Percentiles rank a stretch among this genome's conserved stretches.
These are phyloP conservation scores for Ascobolus immersus DNA, from an alignment of 495 filamentous ascomycete species.

Conservation along the genomic window DNA sequence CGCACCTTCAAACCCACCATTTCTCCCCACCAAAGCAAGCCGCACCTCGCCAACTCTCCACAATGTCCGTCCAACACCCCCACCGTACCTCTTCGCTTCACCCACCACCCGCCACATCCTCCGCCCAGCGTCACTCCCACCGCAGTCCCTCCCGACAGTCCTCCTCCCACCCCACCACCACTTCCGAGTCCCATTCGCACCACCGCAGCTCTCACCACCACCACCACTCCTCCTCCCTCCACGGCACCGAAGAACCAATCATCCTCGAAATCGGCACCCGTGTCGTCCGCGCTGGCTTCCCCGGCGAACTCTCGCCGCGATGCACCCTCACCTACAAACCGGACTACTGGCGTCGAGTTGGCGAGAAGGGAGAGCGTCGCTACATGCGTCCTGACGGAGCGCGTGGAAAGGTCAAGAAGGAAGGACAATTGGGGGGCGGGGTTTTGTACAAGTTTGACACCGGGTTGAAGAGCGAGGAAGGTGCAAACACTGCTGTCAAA, in stretches of 20 bases:
- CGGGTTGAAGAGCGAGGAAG: neutral
- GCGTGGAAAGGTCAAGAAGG: conserved; percentile 33
- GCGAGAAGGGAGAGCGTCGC: conserved; percentile 40
- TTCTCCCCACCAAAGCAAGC: too few species aligned
- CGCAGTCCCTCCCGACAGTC: neutral
- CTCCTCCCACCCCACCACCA: conserved; percentile 29
- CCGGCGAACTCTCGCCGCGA: conserved; percentile 49
- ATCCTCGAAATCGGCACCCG: conserved; percentile 63
- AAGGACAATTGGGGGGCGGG: conserved; percentile 20
- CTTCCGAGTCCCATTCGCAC: conserved; percentile 33
- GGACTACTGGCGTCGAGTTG: conserved; percentile 39
- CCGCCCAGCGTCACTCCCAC: too few species aligned
- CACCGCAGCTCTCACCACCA: conserved; percentile 41
- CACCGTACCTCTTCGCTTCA: too few species aligned
- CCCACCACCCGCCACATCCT: too few species aligned
- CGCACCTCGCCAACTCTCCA: too few species aligned
- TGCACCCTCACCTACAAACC: conserved; percentile 45
- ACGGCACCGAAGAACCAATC: conserved; percentile 59
- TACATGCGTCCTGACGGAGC: conserved; percentile 21
- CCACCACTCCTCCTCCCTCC: too few species aligned
- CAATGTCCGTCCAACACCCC: too few species aligned
- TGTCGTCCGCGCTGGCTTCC: conserved; percentile 59
- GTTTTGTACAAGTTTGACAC: neutral
- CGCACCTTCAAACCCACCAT: too few species aligned
- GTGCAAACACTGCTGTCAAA: neutral